Percentiles rank a stretch among this genome's conserved stretches.
phyloP scores from a whole-genome alignment of 1,139 yeast species.

The Candida frijolesensis region DNA sequence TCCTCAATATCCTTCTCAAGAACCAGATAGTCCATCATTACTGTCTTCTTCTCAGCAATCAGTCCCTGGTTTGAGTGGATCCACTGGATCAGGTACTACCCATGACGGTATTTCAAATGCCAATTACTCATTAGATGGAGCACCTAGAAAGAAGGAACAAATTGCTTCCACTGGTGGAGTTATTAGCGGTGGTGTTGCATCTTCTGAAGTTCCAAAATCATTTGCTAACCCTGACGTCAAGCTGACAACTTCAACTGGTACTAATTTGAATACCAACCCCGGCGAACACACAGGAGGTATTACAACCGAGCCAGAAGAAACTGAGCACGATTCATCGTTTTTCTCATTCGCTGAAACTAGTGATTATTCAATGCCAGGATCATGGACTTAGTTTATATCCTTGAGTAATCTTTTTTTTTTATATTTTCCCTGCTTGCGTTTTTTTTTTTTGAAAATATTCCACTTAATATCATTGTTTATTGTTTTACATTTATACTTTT shows the following conservation, averaged over 20 bases:
- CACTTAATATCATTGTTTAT: background rate
- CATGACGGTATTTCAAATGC: background rate
- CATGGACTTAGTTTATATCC: constrained; percentile 10
- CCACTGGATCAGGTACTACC: background rate
- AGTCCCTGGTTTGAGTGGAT: background rate
- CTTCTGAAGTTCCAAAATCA: constrained; percentile 1
- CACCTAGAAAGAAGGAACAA: background rate
- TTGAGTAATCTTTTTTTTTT: background rate
- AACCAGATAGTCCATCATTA: constrained; percentile 1
- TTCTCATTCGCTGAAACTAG: constrained; percentile 6
- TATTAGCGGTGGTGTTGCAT: background rate
- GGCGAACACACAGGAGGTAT: background rate
- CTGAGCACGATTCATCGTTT: constrained; percentile 10
- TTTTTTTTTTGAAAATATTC: background rate
- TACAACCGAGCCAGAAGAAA: constrained; percentile 5
- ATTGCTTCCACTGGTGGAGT: background rate
- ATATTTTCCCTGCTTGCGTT: background rate
- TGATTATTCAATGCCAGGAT: constrained; percentile 16
- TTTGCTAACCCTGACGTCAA: background rate
- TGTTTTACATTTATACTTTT: background rate
- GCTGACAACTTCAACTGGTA: background rate
- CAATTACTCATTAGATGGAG: background rate
- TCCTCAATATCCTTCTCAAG: background rate
- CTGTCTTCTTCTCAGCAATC: background rate
- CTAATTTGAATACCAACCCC: background rate